These are phyloP conservation scores for Dendrobium officinale DNA, from an alignment of 106 monocot genomes.

Conservation along the genomic window DNA sequence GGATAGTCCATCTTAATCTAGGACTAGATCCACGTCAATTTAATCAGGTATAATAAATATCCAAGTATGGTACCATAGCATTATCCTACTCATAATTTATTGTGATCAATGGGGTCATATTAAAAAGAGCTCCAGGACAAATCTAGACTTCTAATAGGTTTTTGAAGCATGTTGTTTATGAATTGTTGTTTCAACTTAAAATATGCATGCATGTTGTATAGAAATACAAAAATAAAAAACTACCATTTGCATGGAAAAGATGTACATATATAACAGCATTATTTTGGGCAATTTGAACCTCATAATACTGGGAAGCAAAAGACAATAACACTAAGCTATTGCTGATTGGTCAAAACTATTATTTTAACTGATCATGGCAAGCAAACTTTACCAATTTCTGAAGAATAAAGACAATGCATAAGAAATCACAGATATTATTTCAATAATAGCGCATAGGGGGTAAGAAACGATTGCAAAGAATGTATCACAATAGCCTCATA, in stretches of 20 bases:
- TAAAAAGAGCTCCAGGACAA: background rate
- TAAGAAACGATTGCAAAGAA: background rate
- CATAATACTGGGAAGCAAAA: background rate
- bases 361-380: background rate
- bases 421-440: background rate
- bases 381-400: background rate
- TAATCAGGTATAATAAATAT: background rate
- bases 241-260: background rate
- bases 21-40: background rate
- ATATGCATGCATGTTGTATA: background rate
- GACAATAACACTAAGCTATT: background rate
- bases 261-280: background rate
- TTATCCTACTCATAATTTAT: background rate
- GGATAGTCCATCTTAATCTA: background rate
- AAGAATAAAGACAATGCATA: background rate
- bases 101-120: background rate
- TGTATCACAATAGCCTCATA: background rate
- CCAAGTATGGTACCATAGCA: background rate
- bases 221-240: background rate
- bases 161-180: background rate
- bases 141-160: background rate
- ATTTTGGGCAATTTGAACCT: background rate
- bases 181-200: background rate
- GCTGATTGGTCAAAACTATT: background rate
- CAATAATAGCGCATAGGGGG: background rate